Evolutionary conservation across 495 filamentous ascomycete species (phyloP).

Genomic region (Geoglossum glabrum): DNA sequence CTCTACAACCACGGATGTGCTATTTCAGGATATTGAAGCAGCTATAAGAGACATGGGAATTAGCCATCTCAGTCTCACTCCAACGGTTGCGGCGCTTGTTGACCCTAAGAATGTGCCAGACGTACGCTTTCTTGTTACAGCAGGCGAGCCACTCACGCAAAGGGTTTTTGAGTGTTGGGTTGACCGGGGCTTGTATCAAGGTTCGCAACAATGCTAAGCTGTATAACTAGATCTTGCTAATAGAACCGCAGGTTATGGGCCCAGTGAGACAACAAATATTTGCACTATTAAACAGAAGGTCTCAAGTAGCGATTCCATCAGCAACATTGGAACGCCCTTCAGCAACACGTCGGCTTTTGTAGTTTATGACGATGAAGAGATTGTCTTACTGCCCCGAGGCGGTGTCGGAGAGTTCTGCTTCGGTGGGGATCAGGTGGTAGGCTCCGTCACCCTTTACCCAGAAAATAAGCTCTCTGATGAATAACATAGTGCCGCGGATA

Average conservation of each 20-base stretch:
- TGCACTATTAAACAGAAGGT: constrained; percentile 39
- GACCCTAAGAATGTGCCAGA: constrained; percentile 37
- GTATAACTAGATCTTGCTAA: not conserved
- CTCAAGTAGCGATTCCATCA: constrained; percentile 22
- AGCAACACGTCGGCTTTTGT: constrained; percentile 54
- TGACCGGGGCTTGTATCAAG: constrained; percentile 43
- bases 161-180: constrained; percentile 46
- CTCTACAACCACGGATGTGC: constrained; percentile 39
- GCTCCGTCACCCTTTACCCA: not conserved
- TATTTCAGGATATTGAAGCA: constrained; percentile 42
- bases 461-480: not conserved
- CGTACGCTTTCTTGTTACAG: constrained; percentile 46
- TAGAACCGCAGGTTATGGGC: constrained; percentile 35
- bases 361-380: constrained; percentile 20
- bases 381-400: constrained; percentile 36
- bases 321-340: constrained; percentile 44
- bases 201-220: constrained; percentile 13
- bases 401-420: constrained; percentile 62
- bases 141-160: constrained; percentile 50
- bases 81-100: constrained; percentile 51
- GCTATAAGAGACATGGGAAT: constrained; percentile 34
- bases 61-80: constrained; percentile 61
- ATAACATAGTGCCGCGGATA: constrained; percentile 34
- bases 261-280: constrained; percentile 55
- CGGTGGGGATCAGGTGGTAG: constrained; percentile 55